A percentile compares a stretch with the other conserved stretches of the same genome.
These are phyloP conservation scores for Diospyros kaki DNA, from an alignment of 148 eudicot genomes.

Conservation along the genomic window DNA sequence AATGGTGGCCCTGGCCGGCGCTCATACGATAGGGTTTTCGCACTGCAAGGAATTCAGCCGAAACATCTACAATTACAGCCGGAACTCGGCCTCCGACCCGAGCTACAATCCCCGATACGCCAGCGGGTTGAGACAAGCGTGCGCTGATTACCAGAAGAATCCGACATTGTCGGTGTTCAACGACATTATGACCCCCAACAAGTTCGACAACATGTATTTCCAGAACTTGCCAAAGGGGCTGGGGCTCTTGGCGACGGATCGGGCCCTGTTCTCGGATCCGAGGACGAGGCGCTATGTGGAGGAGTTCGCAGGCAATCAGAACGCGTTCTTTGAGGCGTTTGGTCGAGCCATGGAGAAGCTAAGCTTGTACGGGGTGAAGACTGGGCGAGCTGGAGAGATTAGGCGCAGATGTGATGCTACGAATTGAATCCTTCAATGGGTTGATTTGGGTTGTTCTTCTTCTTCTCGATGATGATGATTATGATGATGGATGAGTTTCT, in stretches of 20 bases:
- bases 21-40: conserved; percentile 46
- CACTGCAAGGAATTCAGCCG: conserved; percentile 40
- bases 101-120: conserved; percentile 35
- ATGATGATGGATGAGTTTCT: neutral
- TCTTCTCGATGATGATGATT: neutral
- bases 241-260: conserved; percentile 39
- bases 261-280: conserved; percentile 28
- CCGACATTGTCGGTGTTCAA: conserved; percentile 44
- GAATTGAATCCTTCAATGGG: conserved; percentile 16
- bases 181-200: conserved; percentile 42
- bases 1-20: conserved; percentile 49
- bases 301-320: conserved; percentile 40
- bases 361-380: conserved; percentile 57
- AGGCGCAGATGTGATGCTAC: conserved; percentile 78
- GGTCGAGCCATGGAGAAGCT: conserved; percentile 72
- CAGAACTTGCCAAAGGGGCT: conserved; percentile 38
- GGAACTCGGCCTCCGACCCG: conserved; percentile 24
- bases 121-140: conserved; percentile 27
- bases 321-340: conserved; percentile 54
- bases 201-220: conserved; percentile 43
- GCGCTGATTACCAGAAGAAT: conserved; percentile 28
- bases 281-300: conserved; percentile 46
- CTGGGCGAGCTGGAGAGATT: conserved; percentile 59
- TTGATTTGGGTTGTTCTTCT: neutral
- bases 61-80: conserved; percentile 35